These are phyloP conservation scores for Gaultheria prostrata DNA, from an alignment of 148 eudicot species.

Conservation along the genomic window DNA sequence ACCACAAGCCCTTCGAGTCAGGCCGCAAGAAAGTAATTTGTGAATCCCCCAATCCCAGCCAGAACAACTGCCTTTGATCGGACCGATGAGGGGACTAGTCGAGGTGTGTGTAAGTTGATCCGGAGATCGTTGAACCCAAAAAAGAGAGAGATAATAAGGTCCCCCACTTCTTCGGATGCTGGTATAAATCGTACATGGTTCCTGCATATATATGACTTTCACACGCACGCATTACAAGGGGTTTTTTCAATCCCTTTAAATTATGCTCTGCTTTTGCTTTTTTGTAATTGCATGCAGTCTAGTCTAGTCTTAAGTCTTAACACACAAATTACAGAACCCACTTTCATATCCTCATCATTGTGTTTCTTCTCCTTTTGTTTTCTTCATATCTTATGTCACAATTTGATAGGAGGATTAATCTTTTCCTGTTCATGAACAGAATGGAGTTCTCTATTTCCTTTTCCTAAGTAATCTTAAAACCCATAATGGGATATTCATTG, in stretches of 20 bases:
- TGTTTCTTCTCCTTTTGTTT: background rate
- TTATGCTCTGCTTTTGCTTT: background rate
- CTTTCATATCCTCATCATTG: constrained; percentile 18
- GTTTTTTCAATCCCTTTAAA: background rate
- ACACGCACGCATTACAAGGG: constrained; percentile 7
- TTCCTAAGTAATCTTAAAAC: background rate
- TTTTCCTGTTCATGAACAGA: too few species aligned
- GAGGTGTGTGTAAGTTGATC: too few species aligned
- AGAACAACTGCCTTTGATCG: too few species aligned
- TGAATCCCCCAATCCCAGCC: too few species aligned
- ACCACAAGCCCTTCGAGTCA: too few species aligned
- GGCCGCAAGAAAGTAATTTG: too few species aligned
- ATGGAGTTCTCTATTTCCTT: too few species aligned
- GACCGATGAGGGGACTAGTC: too few species aligned
- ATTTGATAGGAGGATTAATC: background rate
- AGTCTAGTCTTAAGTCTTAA: background rate
- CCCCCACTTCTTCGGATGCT: background rate
- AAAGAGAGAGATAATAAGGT: background rate
- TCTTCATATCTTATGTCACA: background rate
- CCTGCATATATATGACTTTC: background rate
- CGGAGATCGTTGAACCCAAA: background rate
- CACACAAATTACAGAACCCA: constrained; percentile 12
- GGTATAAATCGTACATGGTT: background rate
- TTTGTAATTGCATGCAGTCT: constrained; percentile 14
- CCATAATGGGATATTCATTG: background rate